Percentiles rank a stretch among this genome's conserved stretches.
phyloP scores from a whole-genome alignment of 2,329 filamentous ascomycete genomes.

The Talaromyces atroroseus region DNA sequence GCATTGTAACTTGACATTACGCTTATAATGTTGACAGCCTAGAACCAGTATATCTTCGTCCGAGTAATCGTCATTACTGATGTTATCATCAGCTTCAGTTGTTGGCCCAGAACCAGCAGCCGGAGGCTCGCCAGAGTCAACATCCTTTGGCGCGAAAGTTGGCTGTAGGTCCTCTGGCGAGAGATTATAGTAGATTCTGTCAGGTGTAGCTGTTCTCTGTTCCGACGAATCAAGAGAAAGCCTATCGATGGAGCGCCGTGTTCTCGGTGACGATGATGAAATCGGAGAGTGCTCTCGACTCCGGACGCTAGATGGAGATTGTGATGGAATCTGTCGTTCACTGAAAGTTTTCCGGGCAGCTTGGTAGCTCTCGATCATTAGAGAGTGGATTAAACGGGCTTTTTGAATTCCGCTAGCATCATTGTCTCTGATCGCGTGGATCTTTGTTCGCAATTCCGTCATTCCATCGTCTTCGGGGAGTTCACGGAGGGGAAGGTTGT shows the following conservation, averaged over 20 bases:
- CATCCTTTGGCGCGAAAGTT: slow-evolving; percentile 55
- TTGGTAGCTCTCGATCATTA: slow-evolving; percentile 65
- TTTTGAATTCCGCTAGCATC: slow-evolving; percentile 59
- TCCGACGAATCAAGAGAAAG: slow-evolving; percentile 22
- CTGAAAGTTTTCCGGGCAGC: slow-evolving; percentile 35
- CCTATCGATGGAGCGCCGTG: slow-evolving; percentile 25
- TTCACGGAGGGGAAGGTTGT: slow-evolving; percentile 10
- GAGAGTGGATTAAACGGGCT: slow-evolving; percentile 63
- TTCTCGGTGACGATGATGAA: slow-evolving; percentile 31
- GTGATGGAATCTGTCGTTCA: slow-evolving; percentile 16
- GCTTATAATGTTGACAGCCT: slow-evolving; percentile 87
- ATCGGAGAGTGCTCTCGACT: slow-evolving; percentile 18
- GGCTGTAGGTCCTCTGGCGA: slow-evolving; percentile 55
- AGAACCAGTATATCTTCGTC: slow-evolving; percentile 52
- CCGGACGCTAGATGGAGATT: slow-evolving; percentile 22
- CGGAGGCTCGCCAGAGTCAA: neutral
- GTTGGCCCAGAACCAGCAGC: neutral
- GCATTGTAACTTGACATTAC: slow-evolving; percentile 95
- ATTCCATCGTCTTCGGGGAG: slow-evolving; percentile 78
- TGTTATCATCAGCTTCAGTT: slow-evolving; percentile 21
- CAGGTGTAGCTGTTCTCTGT: slow-evolving; percentile 23
- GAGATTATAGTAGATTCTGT: slow-evolving; percentile 36
- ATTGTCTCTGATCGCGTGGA: slow-evolving; percentile 62
- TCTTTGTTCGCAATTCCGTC: slow-evolving; percentile 59
- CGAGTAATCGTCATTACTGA: slow-evolving; percentile 36